These are phyloP conservation scores for Curvularia verruculosa DNA, from an alignment of 2,329 filamentous ascomycete species.

Conservation along the genomic window DNA sequence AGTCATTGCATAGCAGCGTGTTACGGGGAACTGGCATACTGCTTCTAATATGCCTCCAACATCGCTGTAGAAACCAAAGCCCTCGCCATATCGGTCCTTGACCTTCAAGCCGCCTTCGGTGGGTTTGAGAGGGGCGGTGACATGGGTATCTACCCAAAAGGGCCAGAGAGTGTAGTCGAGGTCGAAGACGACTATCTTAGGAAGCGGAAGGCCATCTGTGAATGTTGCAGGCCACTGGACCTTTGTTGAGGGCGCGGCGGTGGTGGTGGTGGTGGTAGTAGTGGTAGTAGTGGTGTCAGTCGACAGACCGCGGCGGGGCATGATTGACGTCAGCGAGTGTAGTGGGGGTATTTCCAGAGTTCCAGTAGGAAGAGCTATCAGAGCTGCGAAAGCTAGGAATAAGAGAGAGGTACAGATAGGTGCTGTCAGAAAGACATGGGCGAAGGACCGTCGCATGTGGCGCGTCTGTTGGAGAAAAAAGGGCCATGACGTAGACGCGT, in stretches of 20 bases:
- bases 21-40: constrained; percentile 25
- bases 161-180: constrained; percentile 99
- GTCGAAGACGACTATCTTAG: constrained; percentile 87
- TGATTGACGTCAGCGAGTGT: constrained; percentile 15
- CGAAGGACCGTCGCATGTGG: constrained; percentile 1
- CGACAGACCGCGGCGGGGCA: constrained; percentile 36
- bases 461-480: constrained; percentile 10
- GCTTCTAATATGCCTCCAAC: constrained; percentile 51
- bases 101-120: constrained; percentile 53
- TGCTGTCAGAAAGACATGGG: not conserved
- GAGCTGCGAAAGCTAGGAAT: not conserved
- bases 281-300: constrained; percentile 26
- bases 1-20: not conserved
- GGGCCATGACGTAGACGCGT: constrained; percentile 19
- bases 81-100: constrained; percentile 58
- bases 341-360: not conserved
- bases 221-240: constrained; percentile 60
- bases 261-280: constrained; percentile 40
- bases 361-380: not conserved
- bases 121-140: constrained; percentile 72
- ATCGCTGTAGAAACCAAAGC: constrained; percentile 56
- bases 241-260: constrained; percentile 45
- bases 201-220: constrained; percentile 72
- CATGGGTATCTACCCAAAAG: constrained; percentile 96
- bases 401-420: not conserved